A percentile compares a stretch with the other conserved stretches of the same genome.
These are phyloP conservation scores for Mentha longifolia DNA, from an alignment of 257 asterid species.

Conservation along the genomic window DNA sequence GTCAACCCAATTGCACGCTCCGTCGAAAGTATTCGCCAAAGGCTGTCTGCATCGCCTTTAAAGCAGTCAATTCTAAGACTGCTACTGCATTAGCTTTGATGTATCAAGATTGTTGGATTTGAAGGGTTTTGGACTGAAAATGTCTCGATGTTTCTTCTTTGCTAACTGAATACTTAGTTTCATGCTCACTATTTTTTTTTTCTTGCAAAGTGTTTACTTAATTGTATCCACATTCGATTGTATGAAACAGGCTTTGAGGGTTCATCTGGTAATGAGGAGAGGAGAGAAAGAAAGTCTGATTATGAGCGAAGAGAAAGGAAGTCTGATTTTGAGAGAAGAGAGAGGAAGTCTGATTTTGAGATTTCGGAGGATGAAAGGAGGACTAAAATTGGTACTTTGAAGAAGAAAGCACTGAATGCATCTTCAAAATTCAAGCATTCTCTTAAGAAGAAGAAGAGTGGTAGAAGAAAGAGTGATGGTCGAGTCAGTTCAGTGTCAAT, in stretches of 20 bases:
- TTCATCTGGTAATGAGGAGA: constrained; percentile 79
- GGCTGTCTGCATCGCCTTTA: background rate
- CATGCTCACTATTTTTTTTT: constrained; percentile 7
- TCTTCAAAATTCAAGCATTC: constrained; percentile 84
- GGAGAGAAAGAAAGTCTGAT: constrained; percentile 82
- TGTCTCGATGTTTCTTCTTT: background rate
- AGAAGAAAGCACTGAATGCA: constrained; percentile 86
- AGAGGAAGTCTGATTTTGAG: constrained; percentile 84
- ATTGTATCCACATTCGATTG: constrained; percentile 22
- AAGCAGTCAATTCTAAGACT: constrained; percentile 11
- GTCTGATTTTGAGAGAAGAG: constrained; percentile 84
- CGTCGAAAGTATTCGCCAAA: background rate
- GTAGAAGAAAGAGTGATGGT: constrained; percentile 70
- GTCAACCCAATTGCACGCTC: background rate
- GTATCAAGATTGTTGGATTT: constrained; percentile 3
- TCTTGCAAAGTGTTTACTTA: background rate
- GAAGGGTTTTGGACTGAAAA: background rate
- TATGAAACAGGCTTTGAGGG: constrained; percentile 73
- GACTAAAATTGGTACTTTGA: constrained; percentile 72
- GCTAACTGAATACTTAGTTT: background rate
- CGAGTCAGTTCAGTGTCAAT: constrained; percentile 86
- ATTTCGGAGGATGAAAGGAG: constrained; percentile 87
- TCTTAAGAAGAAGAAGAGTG: constrained; percentile 84
- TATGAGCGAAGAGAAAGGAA: constrained; percentile 88
- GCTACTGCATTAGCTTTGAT: constrained; percentile 16